A percentile compares a stretch with the other conserved stretches of the same genome.
Evolutionary conservation across 73 alveolate species (phyloP).

Genomic region (Durusdinium trenchii): DNA sequence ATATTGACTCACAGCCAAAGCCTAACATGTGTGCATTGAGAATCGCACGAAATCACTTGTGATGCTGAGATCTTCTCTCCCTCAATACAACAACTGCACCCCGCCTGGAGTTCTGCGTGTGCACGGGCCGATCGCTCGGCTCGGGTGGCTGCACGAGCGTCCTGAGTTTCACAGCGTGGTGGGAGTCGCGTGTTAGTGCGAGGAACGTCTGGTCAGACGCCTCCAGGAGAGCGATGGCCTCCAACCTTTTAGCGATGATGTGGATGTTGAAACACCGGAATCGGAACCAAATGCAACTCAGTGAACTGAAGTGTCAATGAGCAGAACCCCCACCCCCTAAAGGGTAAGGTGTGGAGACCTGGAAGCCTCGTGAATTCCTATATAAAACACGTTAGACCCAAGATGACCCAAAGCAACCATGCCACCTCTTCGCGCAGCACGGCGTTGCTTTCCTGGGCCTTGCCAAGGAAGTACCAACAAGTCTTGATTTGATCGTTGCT

Average conservation of each 20-base stretch:
- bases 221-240: neutral
- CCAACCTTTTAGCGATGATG: neutral
- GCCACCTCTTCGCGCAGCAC: slow-evolving; percentile 57
- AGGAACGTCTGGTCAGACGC: neutral
- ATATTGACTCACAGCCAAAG: no score
- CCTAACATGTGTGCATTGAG: no score
- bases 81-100: neutral
- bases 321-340: neutral
- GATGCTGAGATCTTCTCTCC: no score
- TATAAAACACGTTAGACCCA: neutral
- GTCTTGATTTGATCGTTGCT: neutral
- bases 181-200: no score
- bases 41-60: no score
- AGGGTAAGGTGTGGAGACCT: neutral
- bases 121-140: slow-evolving; percentile 83
- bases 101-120: slow-evolving; percentile 79
- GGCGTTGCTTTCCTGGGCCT: slow-evolving; percentile 49
- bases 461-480: neutral
- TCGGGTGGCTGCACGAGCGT: slow-evolving; percentile 51
- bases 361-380: neutral
- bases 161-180: neutral
- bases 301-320: no score
- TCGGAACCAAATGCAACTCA: neutral
- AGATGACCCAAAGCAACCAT: neutral
- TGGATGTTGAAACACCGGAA: neutral